phyloP scores from a whole-genome alignment of 805 yeast genomes.

The Sungouiella thailandica region DNA sequence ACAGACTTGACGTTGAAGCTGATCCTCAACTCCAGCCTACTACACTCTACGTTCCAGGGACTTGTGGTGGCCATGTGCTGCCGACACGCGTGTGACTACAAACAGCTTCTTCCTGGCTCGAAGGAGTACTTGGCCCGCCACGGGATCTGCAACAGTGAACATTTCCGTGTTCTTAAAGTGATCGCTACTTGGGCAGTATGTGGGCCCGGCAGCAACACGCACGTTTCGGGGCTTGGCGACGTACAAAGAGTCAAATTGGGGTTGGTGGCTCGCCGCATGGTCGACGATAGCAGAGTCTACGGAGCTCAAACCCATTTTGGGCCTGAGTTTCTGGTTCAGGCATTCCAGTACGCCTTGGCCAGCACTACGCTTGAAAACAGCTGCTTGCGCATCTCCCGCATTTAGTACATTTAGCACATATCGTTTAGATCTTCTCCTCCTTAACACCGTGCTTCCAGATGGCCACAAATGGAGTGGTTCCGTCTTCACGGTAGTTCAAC shows the following conservation, averaged over 20 bases:
- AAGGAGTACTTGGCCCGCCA: conserved; percentile 29
- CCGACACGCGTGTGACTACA: conserved; percentile 72
- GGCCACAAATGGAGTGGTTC: conserved; percentile 94
- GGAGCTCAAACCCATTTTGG: conserved; percentile 34
- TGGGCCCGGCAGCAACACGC: conserved; percentile 59
- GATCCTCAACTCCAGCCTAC: conserved; percentile 34
- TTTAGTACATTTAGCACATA: not conserved
- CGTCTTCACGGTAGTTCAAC: conserved; percentile 99
- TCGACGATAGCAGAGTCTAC: conserved; percentile 65
- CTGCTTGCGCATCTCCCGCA: conserved; percentile 34
- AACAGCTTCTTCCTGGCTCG: conserved; percentile 48
- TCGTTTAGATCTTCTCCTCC: conserved; percentile 74
- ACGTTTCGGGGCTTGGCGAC: conserved; percentile 40
- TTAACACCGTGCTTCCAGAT: conserved; percentile 98
- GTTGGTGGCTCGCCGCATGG: conserved; percentile 58
- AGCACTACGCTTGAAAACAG: conserved; percentile 69
- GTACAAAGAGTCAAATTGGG: conserved; percentile 59
- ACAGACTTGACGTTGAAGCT: conserved; percentile 79
- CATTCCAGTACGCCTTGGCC: conserved; percentile 55
- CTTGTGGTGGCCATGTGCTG: conserved; percentile 89
- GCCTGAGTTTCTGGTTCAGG: conserved; percentile 38
- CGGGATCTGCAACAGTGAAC: conserved; percentile 28
- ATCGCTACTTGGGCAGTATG: conserved; percentile 88
- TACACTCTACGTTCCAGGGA: conserved; percentile 39
- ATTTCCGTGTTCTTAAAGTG: conserved; percentile 50